phyloP scores from a whole-genome alignment of 495 filamentous ascomycete species.

The Aspergillus leporis region DNA sequence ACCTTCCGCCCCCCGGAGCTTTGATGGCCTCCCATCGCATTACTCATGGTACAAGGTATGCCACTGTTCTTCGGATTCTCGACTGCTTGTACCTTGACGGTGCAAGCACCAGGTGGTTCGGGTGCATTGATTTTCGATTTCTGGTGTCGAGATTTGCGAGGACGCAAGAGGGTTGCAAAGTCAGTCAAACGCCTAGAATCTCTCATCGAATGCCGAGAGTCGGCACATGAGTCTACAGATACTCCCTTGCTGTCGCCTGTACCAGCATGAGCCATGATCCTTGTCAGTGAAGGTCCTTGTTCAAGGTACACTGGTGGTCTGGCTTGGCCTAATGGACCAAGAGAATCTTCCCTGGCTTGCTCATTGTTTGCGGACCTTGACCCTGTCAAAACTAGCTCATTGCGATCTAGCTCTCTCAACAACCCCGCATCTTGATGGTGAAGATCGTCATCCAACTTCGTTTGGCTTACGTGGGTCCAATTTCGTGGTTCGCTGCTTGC shows the following conservation, averaged over 20 bases:
- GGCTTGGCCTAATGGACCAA: not conserved
- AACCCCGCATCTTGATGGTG: not conserved
- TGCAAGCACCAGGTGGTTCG: not conserved
- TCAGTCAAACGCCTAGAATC: slow-evolving; percentile 18
- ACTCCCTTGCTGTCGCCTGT: not conserved
- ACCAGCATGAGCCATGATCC: not conserved
- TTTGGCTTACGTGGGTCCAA: slow-evolving; percentile 4
- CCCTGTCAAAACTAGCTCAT: not conserved
- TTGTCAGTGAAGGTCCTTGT: not conserved
- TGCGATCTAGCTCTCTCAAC: not conserved
- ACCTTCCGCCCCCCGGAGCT: not conserved
- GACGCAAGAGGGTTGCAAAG: slow-evolving; percentile 21
- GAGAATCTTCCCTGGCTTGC: not conserved
- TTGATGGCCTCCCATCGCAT: not conserved
- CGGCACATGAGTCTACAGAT: not conserved
- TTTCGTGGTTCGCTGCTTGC: slow-evolving; percentile 3
- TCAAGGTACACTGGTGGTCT: not conserved
- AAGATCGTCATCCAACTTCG: not conserved
- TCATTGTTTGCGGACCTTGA: not conserved
- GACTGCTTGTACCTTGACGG: no score
- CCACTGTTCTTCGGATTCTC: not conserved
- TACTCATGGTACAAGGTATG: not conserved
- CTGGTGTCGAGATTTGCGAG: slow-evolving; percentile 13
- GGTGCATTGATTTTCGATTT: not conserved
- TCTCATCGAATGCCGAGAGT: slow-evolving; percentile 7